A percentile compares a stretch with the other conserved stretches of the same genome.
These are phyloP conservation scores for Solanum dulcamara DNA, from an alignment of 257 asterid species.

Conservation along the genomic window DNA sequence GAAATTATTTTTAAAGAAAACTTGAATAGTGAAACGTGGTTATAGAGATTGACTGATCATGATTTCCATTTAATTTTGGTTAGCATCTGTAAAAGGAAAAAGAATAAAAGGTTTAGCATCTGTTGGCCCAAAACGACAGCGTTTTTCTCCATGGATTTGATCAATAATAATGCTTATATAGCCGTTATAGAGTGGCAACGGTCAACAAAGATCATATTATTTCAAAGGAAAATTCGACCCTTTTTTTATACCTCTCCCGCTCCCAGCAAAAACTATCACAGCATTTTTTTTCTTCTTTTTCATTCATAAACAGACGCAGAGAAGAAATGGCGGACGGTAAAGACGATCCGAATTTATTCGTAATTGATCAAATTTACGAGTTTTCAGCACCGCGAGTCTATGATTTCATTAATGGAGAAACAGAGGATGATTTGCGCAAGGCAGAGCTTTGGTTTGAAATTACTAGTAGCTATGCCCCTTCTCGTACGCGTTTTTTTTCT, in stretches of 20 bases:
- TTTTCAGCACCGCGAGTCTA: slow-evolving; percentile 69
- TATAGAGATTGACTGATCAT: neutral
- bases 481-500: slow-evolving; percentile 45
- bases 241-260: neutral
- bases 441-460: slow-evolving; percentile 90
- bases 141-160: neutral
- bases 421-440: slow-evolving; percentile 36
- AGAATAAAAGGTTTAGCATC: neutral
- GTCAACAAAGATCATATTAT: neutral
- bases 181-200: neutral
- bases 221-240: neutral
- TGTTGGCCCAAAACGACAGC: neutral
- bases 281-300: neutral
- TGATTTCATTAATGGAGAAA: slow-evolving; percentile 63
- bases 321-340: slow-evolving; percentile 23
- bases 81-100: neutral
- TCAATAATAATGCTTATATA: neutral
- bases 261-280: neutral
- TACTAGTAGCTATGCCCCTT: slow-evolving; percentile 59
- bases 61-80: neutral
- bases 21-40: neutral
- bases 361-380: slow-evolving; percentile 62
- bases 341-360: slow-evolving; percentile 33
- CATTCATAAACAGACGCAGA: neutral
- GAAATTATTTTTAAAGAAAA: neutral